Percentiles rank a stretch among this genome's conserved stretches.
phyloP scores from a whole-genome alignment of 2,329 filamentous ascomycete species.

The Sarocladiaceae sp. region DNA sequence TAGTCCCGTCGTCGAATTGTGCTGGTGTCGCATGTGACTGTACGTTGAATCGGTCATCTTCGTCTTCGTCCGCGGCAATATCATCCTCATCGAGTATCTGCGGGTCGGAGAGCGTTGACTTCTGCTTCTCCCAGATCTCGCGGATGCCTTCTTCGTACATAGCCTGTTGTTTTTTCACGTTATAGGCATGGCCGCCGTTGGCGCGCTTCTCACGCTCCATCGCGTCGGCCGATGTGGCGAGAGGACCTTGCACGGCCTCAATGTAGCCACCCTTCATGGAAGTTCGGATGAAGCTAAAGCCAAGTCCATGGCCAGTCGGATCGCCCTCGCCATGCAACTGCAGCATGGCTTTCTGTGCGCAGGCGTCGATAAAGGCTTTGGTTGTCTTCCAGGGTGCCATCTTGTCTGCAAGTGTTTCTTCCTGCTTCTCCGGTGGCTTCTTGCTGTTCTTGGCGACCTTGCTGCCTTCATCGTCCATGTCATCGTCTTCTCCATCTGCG shows the following conservation, averaged over 20 bases:
- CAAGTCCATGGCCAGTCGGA: slow-evolving; percentile 85
- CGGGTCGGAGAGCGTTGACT: slow-evolving; percentile 65
- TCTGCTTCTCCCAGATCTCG: slow-evolving; percentile 88
- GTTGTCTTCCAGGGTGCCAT: slow-evolving; percentile 95
- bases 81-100: slow-evolving; percentile 62
- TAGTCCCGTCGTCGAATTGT: slow-evolving; percentile 67
- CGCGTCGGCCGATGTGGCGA: slow-evolving; percentile 69
- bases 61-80: slow-evolving; percentile 50
- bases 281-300: slow-evolving; percentile 94
- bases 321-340: slow-evolving; percentile 91
- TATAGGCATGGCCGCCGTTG: slow-evolving; percentile 93
- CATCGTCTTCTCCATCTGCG: slow-evolving; percentile 53
- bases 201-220: slow-evolving; percentile 82
- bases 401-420: slow-evolving; percentile 76
- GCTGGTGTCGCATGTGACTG: slow-evolving; percentile 65
- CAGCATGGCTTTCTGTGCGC: slow-evolving; percentile 93
- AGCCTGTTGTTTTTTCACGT: slow-evolving; percentile 88
- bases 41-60: slow-evolving; percentile 64
- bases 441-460: slow-evolving; percentile 32
- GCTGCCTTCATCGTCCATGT: slow-evolving; percentile 37
- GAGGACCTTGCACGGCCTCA: slow-evolving; percentile 65
- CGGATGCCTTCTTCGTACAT: slow-evolving; percentile 89
- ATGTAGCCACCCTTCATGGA: slow-evolving; percentile 97
- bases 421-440: slow-evolving; percentile 41
- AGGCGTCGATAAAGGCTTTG: slow-evolving; percentile 92